Percentiles rank a stretch among this genome's conserved stretches.
These are phyloP conservation scores for Adansonia digitata DNA, from an alignment of 345 rosid genomes.

Conservation along the genomic window DNA sequence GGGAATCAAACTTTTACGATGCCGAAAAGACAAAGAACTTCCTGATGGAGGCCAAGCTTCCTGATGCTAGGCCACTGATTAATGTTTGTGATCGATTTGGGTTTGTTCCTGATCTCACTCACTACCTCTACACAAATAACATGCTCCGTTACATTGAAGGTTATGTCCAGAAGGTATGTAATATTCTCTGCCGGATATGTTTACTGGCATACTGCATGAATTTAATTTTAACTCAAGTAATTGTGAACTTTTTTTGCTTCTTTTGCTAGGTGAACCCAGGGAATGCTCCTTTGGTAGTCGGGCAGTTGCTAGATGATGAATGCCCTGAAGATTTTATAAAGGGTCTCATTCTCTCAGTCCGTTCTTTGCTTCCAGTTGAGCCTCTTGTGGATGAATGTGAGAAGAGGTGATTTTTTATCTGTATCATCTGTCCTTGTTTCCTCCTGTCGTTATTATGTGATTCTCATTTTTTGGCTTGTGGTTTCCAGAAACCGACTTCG, in stretches of 20 bases:
- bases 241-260: constrained; percentile 9
- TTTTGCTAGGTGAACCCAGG: constrained; percentile 87
- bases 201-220: background rate
- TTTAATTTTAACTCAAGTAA: background rate
- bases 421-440: constrained; percentile 10
- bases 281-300: constrained; percentile 93
- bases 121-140: constrained; percentile 86
- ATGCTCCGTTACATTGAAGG: constrained; percentile 99
- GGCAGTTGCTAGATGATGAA: constrained; percentile 88
- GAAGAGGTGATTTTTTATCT: constrained; percentile 47
- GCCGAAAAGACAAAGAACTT: constrained; percentile 97
- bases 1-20: constrained; percentile 94
- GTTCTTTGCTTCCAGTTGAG: constrained; percentile 76
- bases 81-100: constrained; percentile 99
- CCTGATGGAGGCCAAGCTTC: constrained; percentile 98
- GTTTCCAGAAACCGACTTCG: constrained; percentile 91
- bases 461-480: constrained; percentile 24
- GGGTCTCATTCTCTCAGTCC: constrained; percentile 90
- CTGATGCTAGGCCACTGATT: constrained; percentile 97
- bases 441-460: background rate
- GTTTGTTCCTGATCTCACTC: constrained; percentile 93
- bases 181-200: background rate
- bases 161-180: constrained; percentile 91
- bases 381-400: constrained; percentile 84
- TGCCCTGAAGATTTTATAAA: constrained; percentile 98